These are phyloP conservation scores for Xylariaceae sp. DNA, from an alignment of 2,329 filamentous ascomycete species.

Conservation along the genomic window DNA sequence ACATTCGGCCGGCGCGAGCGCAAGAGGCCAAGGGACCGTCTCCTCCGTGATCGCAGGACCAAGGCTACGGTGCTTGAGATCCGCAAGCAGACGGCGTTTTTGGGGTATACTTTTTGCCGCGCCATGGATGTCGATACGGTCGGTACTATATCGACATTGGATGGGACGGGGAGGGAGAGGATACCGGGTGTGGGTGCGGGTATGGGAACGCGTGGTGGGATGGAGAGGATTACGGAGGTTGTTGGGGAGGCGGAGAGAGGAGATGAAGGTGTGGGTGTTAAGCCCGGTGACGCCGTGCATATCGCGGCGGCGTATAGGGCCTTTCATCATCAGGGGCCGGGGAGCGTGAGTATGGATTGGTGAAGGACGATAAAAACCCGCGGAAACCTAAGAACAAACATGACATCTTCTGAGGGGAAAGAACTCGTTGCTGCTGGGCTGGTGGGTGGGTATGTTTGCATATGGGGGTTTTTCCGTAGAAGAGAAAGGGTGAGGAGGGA, in stretches of 20 bases:
- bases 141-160: constrained; percentile 4
- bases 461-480: too few relatives aligned
- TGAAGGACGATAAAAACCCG: constrained; percentile 10
- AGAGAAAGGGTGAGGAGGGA: too few relatives aligned
- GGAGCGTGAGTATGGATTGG: constrained; percentile 10
- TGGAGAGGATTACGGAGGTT: background rate
- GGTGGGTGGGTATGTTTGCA: background rate
- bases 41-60: constrained; percentile 75
- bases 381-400: background rate
- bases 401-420: background rate
- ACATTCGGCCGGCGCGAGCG: constrained; percentile 68
- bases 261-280: background rate
- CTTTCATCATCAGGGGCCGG: constrained; percentile 19
- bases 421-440: background rate
- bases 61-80: constrained; percentile 76
- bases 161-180: constrained; percentile 11
- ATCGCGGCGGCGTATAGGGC: constrained; percentile 31
- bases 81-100: constrained; percentile 81
- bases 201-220: constrained; percentile 3
- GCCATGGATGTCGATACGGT: constrained; percentile 36
- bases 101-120: constrained; percentile 86
- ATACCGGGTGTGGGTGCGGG: background rate
- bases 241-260: background rate
- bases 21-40: constrained; percentile 82
- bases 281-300: constrained; percentile 12